Evolutionary conservation across 2,329 filamentous ascomycete species (phyloP), one percentile per base, ranked within the genome.

Genomic region (Cordyceps fumosorosea): DNA sequence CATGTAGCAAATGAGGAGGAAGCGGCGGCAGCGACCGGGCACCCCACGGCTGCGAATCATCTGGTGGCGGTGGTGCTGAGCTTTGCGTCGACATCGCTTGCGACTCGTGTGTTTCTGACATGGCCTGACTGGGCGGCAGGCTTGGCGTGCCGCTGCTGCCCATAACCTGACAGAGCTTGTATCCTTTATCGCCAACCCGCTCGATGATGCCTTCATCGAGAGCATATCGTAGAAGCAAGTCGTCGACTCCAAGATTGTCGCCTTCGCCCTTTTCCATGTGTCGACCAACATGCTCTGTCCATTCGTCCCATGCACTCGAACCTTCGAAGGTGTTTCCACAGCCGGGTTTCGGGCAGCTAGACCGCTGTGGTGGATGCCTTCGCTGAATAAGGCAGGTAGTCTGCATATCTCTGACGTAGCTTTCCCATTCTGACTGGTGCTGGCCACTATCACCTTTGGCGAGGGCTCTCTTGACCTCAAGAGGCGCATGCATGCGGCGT

Each of bases 211-310:
- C 79, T 67, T 88, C 84, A 1, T 85, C 82, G 22, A 88, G 73
- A 5, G 86, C 85, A 84, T 85, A 89, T 62, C 82, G 76, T 0
- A 83, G 81, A 50, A 89, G 72, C 45, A 86, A 72, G 1, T 74
- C 72, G 66, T 88, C 86, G 5, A 87, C 83, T 0, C 81, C 83
- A 20, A 88, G 76, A 26, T 77, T 73, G 26, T 77, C 75, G 3
- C 82, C 84, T 64, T 88, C 85, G 7, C 84, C 84, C 66, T 87
- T 88, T 74, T 97, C 93, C 80, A 96, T 89, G 72, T 98, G 93
- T 53, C 89, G 82, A 1, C 93, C 93, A 0, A 97, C 88, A 72
- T 98, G 93, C 72, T 98, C 93, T 64, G 95, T 95, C 77, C 92
- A 90, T 67, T 91, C 87, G 62, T 96, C 91, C 93, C 93, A 97